phyloP scores from a whole-genome alignment of 305 asterid genomes.

The Fraxinus albicans region DNA sequence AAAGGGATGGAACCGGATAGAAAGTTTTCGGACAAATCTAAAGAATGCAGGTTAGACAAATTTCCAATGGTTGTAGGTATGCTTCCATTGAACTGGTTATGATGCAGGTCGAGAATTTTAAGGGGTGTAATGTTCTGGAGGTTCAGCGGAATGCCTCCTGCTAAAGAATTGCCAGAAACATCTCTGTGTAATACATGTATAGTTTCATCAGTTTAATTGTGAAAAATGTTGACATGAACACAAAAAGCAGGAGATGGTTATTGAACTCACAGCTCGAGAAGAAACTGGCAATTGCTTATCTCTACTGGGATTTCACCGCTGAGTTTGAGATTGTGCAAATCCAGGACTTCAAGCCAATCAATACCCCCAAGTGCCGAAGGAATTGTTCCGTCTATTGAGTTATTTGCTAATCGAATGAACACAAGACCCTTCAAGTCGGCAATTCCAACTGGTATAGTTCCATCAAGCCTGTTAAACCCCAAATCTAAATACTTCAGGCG shows the following conservation, averaged over 20 bases:
- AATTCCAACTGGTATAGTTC: background rate
- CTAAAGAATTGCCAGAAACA: constrained; percentile 62
- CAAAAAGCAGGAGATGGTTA: background rate
- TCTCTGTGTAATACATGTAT: constrained; percentile 51
- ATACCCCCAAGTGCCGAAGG: constrained; percentile 22
- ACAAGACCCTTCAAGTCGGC: background rate
- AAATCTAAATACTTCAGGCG: constrained; percentile 72
- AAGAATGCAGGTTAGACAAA: constrained; percentile 54
- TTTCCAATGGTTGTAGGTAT: constrained; percentile 64
- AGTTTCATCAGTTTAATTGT: constrained; percentile 5
- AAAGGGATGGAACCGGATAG: constrained; percentile 62
- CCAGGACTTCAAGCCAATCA: constrained; percentile 85
- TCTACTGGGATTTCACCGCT: constrained; percentile 68
- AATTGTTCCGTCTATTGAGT: background rate
- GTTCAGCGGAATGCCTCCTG: constrained; percentile 54
- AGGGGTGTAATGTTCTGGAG: constrained; percentile 70
- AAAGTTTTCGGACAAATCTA: constrained; percentile 68
- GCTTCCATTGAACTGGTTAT: constrained; percentile 60
- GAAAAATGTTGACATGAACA: background rate
- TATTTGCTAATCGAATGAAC: background rate
- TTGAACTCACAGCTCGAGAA: constrained; percentile 77
- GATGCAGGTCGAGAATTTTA: constrained; percentile 64
- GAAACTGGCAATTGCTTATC: constrained; percentile 71
- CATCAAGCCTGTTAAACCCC: constrained; percentile 28
- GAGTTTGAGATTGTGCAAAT: constrained; percentile 62